Evolutionary conservation across 768 basidiomycete species (phyloP).

Genomic region (Lactarius akahatsu): DNA sequence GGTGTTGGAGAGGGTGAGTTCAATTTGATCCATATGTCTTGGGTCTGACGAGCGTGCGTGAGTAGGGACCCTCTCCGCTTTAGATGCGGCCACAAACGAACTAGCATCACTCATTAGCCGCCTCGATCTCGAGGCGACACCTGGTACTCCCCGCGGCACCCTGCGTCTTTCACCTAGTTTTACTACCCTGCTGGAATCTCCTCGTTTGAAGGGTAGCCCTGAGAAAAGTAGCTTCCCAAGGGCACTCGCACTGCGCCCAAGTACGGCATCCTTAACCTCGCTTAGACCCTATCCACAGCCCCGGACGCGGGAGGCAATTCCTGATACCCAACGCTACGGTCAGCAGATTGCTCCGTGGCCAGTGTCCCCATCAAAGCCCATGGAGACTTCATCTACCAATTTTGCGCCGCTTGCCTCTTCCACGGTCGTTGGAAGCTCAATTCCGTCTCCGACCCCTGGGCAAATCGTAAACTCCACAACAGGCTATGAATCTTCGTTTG

Average conservation of each 20-base stretch:
- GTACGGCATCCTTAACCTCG: slow-evolving; percentile 46
- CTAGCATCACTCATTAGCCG: slow-evolving; percentile 74
- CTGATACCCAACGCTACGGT: slow-evolving; percentile 36
- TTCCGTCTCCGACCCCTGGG: background rate
- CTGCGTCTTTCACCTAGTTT: slow-evolving; percentile 31
- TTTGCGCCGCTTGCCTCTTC: slow-evolving; percentile 13
- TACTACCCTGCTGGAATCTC: slow-evolving; percentile 30
- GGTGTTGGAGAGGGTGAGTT: slow-evolving; percentile 53
- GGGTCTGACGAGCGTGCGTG: slow-evolving; percentile 12
- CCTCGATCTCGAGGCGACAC: slow-evolving; percentile 82
- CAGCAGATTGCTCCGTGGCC: slow-evolving; percentile 68
- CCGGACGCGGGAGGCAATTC: slow-evolving; percentile 26
- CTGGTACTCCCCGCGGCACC: slow-evolving; percentile 47
- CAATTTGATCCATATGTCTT: background rate
- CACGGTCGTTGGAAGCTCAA: background rate
- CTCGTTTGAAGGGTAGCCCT: slow-evolving; percentile 36
- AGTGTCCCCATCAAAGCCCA: slow-evolving; percentile 41
- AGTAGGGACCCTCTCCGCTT: slow-evolving; percentile 59
- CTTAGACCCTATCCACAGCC: slow-evolving; percentile 50
- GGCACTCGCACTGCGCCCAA: slow-evolving; percentile 37
- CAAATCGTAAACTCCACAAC: background rate
- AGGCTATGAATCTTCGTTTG: background rate
- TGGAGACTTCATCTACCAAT: slow-evolving; percentile 32
- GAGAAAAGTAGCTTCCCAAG: slow-evolving; percentile 37
- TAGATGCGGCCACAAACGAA: slow-evolving; percentile 81